Conservation (phyloP, 192 early-diverging fungal genomes). For the Kappamyces sp. region DNA sequence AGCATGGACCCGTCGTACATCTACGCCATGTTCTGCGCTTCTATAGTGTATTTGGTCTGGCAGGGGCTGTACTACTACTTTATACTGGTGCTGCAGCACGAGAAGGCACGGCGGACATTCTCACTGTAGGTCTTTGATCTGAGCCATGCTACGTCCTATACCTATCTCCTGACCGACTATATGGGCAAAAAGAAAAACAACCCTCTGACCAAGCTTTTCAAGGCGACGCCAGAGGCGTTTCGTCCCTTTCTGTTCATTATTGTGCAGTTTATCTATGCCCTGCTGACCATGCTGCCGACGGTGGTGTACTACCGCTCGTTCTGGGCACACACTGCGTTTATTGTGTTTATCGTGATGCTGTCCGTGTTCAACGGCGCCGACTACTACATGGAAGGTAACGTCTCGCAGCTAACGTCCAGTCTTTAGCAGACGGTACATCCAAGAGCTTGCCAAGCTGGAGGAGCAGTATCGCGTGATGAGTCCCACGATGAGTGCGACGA, state of each 20-base stretch:
- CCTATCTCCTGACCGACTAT: constrained; percentile 52
- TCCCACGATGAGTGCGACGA: no score
- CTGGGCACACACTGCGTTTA: constrained; percentile 46
- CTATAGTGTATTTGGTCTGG: constrained; percentile 40
- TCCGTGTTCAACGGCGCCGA: constrained; percentile 62
- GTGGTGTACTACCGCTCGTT: constrained; percentile 46
- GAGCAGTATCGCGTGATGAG: not conserved
- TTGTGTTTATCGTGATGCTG: constrained; percentile 44
- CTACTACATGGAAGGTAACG: constrained; percentile 54
- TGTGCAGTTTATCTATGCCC: constrained; percentile 49
- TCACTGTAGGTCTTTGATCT: constrained; percentile 22
- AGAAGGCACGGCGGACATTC: constrained; percentile 10
- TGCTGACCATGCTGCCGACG: constrained; percentile 41
- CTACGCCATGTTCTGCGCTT: constrained; percentile 21
- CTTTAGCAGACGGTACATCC: constrained; percentile 50
- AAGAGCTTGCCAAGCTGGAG: constrained; percentile 21
- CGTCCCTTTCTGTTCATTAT: constrained; percentile 56
- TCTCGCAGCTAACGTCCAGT: constrained; percentile 18
- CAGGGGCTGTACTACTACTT: constrained; percentile 31
- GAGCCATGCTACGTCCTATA: constrained; percentile 51
- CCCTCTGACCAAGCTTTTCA: constrained; percentile 16
- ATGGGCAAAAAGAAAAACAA: constrained; percentile 16
- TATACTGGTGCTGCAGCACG: constrained; percentile 23
- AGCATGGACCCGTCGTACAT: not conserved
- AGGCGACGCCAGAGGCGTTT: constrained; percentile 24